phyloP scores from a whole-genome alignment of 202 grass and related monocot species.

The Carex sylvatica region DNA sequence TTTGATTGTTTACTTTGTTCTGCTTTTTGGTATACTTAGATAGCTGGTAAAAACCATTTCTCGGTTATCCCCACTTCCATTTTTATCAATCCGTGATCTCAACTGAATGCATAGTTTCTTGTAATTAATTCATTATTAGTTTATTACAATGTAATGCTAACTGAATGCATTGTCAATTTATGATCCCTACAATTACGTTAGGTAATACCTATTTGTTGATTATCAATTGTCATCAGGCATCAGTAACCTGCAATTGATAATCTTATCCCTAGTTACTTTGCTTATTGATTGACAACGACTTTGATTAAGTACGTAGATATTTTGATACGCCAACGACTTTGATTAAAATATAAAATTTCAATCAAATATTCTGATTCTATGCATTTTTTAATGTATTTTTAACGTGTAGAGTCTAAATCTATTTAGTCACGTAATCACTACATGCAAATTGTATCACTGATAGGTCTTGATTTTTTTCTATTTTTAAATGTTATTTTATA shows the following conservation, averaged over 20 bases:
- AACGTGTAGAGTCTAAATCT: too few species aligned
- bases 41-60: background rate
- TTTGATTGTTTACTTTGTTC: background rate
- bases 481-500: too few species aligned
- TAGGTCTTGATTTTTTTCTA: too few species aligned
- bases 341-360: too few species aligned
- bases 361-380: too few species aligned
- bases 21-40: background rate
- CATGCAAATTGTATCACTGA: too few species aligned
- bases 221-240: background rate
- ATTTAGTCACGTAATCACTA: too few species aligned
- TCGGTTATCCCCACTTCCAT: background rate
- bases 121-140: background rate
- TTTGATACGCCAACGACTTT: too few species aligned
- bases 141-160: background rate
- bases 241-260: background rate
- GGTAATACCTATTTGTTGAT: background rate
- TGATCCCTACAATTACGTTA: background rate
- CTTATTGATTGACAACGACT: background rate
- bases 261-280: background rate
- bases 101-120: background rate
- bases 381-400: too few species aligned
- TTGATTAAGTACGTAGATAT: too few species aligned
- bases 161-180: constrained; percentile 1
- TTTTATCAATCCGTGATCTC: background rate